Percentiles rank a stretch among this genome's conserved stretches.
Evolutionary conservation across 306 rosid genomes (phyloP).

Genomic region (Glycyrrhiza uralensis): DNA sequence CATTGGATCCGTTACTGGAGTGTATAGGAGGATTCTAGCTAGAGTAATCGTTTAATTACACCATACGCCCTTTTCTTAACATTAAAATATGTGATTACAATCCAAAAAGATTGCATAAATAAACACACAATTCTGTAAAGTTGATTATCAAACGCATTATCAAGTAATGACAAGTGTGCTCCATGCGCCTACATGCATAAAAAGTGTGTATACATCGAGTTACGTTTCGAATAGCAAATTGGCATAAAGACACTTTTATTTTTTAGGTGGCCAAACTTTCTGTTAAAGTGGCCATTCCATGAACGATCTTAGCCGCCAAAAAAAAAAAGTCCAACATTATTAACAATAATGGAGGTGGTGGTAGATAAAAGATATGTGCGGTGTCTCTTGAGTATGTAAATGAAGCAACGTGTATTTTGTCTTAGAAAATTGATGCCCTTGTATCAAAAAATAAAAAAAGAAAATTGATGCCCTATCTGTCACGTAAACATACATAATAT

Average conservation of each 20-base stretch:
- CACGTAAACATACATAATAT: slow-evolving; percentile 7
- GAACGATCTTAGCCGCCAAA: slow-evolving; percentile 17
- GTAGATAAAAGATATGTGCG: slow-evolving; percentile 29
- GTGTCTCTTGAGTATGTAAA: slow-evolving; percentile 31
- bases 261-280: slow-evolving; percentile 47
- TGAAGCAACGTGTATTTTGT: slow-evolving; percentile 33
- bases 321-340: slow-evolving; percentile 1
- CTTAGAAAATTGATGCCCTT: slow-evolving; percentile 26
- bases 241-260: slow-evolving; percentile 30
- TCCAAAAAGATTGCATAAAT: neutral
- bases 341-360: slow-evolving; percentile 25
- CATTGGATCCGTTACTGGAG: neutral
- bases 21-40: neutral
- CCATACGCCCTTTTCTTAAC: neutral
- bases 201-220: slow-evolving; percentile 26
- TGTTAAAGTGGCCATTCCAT: slow-evolving; percentile 35
- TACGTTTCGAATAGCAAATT: slow-evolving; percentile 30
- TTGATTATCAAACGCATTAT: slow-evolving; percentile 7
- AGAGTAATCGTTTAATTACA: neutral
- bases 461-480: slow-evolving; percentile 29
- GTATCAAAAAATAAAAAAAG: too few relatives aligned
- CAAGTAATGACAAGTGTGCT: slow-evolving; percentile 27
- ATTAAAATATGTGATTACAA: neutral
- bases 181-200: slow-evolving; percentile 4
- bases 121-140: neutral